These are phyloP conservation scores for Hygrophila difformis DNA, from an alignment of 257 asterid genomes.

Conservation along the genomic window DNA sequence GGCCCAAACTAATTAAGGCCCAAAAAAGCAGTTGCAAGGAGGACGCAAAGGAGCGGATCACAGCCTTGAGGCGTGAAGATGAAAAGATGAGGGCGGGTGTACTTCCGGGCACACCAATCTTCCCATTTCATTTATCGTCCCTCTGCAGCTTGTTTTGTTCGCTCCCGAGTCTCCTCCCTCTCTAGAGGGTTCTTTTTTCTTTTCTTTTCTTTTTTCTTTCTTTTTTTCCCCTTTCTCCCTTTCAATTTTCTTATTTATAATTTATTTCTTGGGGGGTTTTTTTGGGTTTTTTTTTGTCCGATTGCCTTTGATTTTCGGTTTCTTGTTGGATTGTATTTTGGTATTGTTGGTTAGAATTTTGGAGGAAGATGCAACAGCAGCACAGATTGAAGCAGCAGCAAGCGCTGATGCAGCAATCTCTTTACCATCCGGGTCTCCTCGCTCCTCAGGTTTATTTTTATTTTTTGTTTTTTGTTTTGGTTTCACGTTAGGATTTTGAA, in stretches of 20 bases:
- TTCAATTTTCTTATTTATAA: background rate
- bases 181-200: slow-evolving; percentile 38
- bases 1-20: too few relatives aligned
- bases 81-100: slow-evolving; percentile 11
- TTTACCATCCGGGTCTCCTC: slow-evolving; percentile 65
- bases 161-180: slow-evolving; percentile 11
- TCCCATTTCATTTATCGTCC: slow-evolving; percentile 13
- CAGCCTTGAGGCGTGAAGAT: slow-evolving; percentile 3
- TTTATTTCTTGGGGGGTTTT: background rate
- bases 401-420: slow-evolving; percentile 78
- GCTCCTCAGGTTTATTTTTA: slow-evolving; percentile 52
- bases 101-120: slow-evolving; percentile 14
- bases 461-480: background rate
- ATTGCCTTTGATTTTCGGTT: background rate
- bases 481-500: background rate
- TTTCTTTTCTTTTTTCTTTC: slow-evolving; percentile 5
- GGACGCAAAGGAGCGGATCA: slow-evolving; percentile 5
- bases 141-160: slow-evolving; percentile 8
- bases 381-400: slow-evolving; percentile 69
- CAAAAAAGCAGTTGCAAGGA: too few relatives aligned
- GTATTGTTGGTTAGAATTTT: slow-evolving; percentile 3
- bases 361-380: slow-evolving; percentile 42
- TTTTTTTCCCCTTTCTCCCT: background rate
- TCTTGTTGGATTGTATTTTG: background rate
- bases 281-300: background rate